Conservation (phyloP, 2,329 filamentous ascomycete species). For the Microascus cirrosus region DNA sequence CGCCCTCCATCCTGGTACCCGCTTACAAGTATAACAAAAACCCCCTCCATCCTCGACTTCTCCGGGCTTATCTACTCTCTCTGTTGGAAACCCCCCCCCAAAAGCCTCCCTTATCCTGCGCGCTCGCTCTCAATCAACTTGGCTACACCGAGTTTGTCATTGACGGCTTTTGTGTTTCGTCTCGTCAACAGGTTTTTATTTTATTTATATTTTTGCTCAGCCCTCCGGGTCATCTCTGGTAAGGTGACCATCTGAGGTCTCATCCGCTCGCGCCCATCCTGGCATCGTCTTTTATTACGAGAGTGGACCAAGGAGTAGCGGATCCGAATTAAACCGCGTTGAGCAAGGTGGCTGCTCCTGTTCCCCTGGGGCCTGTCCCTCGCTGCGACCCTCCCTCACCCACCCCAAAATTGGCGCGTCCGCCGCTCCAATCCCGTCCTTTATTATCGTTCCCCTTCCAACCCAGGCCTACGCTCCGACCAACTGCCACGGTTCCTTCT, state of each 20-base stretch:
- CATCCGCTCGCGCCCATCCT: background rate
- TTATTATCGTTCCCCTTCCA: constrained; percentile 2
- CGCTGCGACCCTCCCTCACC: constrained; percentile 1
- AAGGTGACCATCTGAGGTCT: background rate
- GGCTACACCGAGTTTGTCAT: background rate
- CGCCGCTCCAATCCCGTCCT: background rate
- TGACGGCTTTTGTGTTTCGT: background rate
- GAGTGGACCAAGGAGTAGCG: constrained; percentile 2
- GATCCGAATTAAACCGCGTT: constrained; percentile 6
- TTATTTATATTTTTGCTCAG: background rate
- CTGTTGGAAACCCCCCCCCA: too few relatives aligned
- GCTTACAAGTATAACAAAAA: too few relatives aligned
- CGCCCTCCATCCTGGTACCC: background rate
- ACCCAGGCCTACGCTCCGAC: background rate
- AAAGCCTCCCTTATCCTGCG: too few relatives aligned
- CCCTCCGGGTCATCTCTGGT: background rate
- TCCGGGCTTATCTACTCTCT: too few relatives aligned
- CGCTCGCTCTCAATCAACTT: too few relatives aligned
- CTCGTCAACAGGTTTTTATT: background rate
- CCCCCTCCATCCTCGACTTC: too few relatives aligned
- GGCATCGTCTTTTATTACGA: constrained; percentile 3
- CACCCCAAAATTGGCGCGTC: background rate
- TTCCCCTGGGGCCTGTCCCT: background rate
- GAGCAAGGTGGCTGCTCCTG: constrained; percentile 4
- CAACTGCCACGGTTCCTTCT: background rate